Base-by-base conservation (phyloP, 1,284 basidiomycete genomes). In the Ustilago crameri region DNA sequence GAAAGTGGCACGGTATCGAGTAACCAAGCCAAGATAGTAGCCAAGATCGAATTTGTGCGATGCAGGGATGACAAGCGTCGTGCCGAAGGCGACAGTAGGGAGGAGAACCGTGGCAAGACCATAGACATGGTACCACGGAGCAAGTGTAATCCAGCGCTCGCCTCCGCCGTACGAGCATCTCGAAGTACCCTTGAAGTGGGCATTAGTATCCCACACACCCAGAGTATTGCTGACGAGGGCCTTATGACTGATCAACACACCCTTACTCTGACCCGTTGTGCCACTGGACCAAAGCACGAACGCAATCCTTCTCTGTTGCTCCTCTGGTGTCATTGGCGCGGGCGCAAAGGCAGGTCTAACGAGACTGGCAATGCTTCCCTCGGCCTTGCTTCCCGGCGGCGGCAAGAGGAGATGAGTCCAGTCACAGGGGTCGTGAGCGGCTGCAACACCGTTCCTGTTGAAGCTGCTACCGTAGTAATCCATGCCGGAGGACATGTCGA, bases 251-350 rank as follows among this genome's bases (percentile, higher is more conserved):
- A 84, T 64, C 30, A 84, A 61, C 38, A 85, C 84, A 17, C 83
- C 84, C 47, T 84, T 84, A 56, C 70, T 76, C 69, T 83, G 81
- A 30, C 84, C 84, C 7, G 78, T 83, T 12, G 84, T 84, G 2
- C 83, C 84, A 20, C 79, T 80, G 17, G 74, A 78, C 84, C 83
- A 84, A 37, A 84, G 70, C 14, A 83, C 70, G 34, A 82, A 67
- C 7, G 81, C 78, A 23, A 72, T 62, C n/a, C 78, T 48, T 18
- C 62, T 30, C 40, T 54, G 51, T 44, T 72, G 69, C 49, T 76
- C 79, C 32, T 57, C 62, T 3, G 50, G 47, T 18, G 60, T 62
- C 67, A 75, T 68, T 15, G 55, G 45, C 3, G 57, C 53, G 9
- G 65, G 55, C 4, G 35, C 24, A 24, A 68, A 75, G 3, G 73